phyloP scores from a whole-genome alignment of 2,329 filamentous ascomycete genomes.

The Fusarium siculi region DNA sequence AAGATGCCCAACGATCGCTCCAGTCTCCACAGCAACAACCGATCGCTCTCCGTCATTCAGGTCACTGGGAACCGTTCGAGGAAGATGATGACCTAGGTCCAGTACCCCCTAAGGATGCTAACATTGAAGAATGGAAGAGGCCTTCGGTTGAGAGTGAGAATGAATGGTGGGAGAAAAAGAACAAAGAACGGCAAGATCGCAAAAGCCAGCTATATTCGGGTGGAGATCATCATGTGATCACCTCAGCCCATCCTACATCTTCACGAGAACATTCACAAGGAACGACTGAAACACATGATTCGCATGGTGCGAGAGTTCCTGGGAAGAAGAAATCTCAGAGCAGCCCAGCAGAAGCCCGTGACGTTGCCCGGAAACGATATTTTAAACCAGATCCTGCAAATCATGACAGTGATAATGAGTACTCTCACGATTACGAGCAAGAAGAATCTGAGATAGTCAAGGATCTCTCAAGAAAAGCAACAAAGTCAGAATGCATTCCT shows the following conservation, averaged over 20 bases:
- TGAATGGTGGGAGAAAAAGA: not conserved
- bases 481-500: rapidly evolving
- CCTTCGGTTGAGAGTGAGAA: not conserved
- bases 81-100: not conserved
- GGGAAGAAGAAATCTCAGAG: not conserved
- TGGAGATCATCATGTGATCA: not conserved
- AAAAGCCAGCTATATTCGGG: not conserved
- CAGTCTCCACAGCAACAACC: not conserved
- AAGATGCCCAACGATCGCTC: not conserved
- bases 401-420: rapidly evolving
- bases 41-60: not conserved
- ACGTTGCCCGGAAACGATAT: too few relatives aligned
- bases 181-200: not conserved
- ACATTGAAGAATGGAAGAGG: not conserved
- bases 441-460: rapidly evolving
- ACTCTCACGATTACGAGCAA: not conserved
- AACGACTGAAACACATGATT: rapidly evolving
- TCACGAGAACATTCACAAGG: too few relatives aligned
- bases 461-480: rapidly evolving
- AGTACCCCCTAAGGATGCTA: too few relatives aligned
- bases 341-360: rapidly evolving
- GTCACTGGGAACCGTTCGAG: too few relatives aligned
- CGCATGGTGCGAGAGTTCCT: too few relatives aligned
- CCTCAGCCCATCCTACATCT: not conserved
- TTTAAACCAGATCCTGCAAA: not conserved